Evolutionary conservation across 768 basidiomycete species (phyloP).

Genomic region (Podaxis sp.): DNA sequence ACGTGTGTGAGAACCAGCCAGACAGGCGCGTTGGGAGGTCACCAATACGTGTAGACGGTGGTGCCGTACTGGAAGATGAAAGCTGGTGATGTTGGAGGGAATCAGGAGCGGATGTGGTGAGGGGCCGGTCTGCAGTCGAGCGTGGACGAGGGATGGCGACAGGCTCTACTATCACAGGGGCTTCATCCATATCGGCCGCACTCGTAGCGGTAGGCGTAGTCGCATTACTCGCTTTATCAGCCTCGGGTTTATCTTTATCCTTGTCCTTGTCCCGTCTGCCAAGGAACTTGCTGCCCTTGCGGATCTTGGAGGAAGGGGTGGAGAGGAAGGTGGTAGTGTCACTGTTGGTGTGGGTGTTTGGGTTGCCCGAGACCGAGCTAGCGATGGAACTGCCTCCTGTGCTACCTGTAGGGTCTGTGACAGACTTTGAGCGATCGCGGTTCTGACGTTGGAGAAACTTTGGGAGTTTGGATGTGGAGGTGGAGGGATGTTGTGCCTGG

Average conservation of each 20-base stretch:
- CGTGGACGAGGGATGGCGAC: slow-evolving; percentile 51
- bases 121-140: slow-evolving; percentile 43
- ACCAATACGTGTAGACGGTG: slow-evolving; percentile 44
- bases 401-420: slow-evolving; percentile 39
- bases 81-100: too few species aligned
- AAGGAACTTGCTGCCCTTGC: slow-evolving; percentile 21
- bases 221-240: slow-evolving; percentile 1
- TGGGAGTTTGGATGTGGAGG: slow-evolving; percentile 50
- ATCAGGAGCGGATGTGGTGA: slow-evolving; percentile 38
- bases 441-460: slow-evolving; percentile 67
- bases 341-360: slow-evolving; percentile 19
- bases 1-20: slow-evolving; percentile 81
- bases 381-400: slow-evolving; percentile 41
- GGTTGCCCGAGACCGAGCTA: slow-evolving; percentile 25
- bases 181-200: slow-evolving; percentile 39
- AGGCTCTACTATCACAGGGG: slow-evolving; percentile 72
- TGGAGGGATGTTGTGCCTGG: slow-evolving; percentile 30
- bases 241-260: background rate
- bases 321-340: slow-evolving; percentile 24
- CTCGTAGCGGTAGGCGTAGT: background rate
- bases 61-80: slow-evolving; percentile 31
- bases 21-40: slow-evolving; percentile 77
- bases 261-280: slow-evolving; percentile 17
- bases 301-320: slow-evolving; percentile 21
- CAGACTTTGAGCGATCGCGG: slow-evolving; percentile 61